These are phyloP conservation scores for Penicillium sp. DNA, from an alignment of 2,329 filamentous ascomycete species.

Conservation along the genomic window DNA sequence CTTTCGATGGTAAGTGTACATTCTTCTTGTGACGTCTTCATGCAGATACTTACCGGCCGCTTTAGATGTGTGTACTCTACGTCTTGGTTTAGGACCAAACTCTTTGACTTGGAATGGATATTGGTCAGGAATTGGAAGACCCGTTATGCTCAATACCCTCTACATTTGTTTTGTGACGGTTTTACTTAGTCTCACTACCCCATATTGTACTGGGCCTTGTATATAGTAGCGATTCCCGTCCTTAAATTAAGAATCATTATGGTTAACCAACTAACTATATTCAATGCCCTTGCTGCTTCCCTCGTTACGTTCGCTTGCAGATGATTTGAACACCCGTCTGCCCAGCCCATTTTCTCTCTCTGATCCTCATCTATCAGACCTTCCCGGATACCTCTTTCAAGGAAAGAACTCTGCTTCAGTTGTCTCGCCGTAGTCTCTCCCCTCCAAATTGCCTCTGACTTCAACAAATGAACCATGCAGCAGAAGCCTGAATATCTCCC, in stretches of 20 bases:
- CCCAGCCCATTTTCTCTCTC: neutral
- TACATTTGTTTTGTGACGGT: neutral
- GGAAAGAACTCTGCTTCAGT: neutral
- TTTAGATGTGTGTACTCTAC: conserved; percentile 60
- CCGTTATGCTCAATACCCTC: neutral
- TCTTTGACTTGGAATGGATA: neutral
- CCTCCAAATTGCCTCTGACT: neutral
- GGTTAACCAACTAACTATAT: neutral
- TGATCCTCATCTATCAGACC: neutral
- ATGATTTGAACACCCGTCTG: neutral
- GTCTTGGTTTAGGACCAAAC: conserved; percentile 44
- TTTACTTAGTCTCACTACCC: neutral
- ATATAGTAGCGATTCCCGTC: neutral
- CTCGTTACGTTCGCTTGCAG: neutral
- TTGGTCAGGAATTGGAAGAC: neutral
- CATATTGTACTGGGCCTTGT: neutral
- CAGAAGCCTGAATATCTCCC: too few relatives aligned
- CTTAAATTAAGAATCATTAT: neutral
- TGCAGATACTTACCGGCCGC: neutral
- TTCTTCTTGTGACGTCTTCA: neutral
- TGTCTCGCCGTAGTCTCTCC: neutral
- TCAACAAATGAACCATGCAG: too few relatives aligned
- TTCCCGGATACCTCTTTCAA: neutral
- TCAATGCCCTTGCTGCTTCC: neutral
- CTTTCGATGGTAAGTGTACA: conserved; percentile 65